Evolutionary conservation across 306 rosid genomes (phyloP), one percentile per base, ranked within the genome.

Genomic region (Gastrolobium villosum): DNA sequence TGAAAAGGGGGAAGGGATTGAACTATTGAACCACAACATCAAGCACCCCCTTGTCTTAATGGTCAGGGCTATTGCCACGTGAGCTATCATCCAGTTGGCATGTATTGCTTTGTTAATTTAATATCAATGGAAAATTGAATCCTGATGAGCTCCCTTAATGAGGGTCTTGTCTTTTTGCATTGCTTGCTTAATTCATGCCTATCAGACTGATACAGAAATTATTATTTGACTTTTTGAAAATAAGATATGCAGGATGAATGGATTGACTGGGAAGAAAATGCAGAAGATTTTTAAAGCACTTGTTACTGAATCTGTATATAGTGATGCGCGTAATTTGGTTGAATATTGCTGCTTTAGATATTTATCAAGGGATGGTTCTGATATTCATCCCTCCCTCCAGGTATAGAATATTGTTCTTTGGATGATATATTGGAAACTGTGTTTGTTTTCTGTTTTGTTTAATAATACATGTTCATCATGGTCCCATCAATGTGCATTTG

Each of bases 321-420:
- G 74, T 14, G 84, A 89, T 88, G 97, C 93, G 52, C 99, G 99
- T 43, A 86, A 89, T 88, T 87, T 92, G 88, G 91, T 95, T 32
- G 99, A 95, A 64, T 95, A 95, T 84, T 92, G 99, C 96, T 92
- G 97, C 95, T 92, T 95, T 84, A 91, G 99, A 79, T 95, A 88
- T 86, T 84, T 95, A 89, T 95, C 99, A 65, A 89, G 98, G 84
- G 94, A 95, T 65, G 80, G 70, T 84, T 89, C 99, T 72, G 88
- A 79, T 81, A 20, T 93, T 84, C 99, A 91, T 86, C 94, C 98
- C 84, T 92, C 97, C 61, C 95, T 95, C 54, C 88, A 91, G 96
- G 99, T 93, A 65, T 52, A 35, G 74, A 41, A 54, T 52, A 35
- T 59, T 48, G 77, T 50, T 61, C 48, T 70, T 63, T 31, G 34